Evolutionary conservation across 495 filamentous ascomycete genomes (phyloP), one percentile per base, ranked within the genome.

Genomic region (Aspergillus heteromorphus): DNA sequence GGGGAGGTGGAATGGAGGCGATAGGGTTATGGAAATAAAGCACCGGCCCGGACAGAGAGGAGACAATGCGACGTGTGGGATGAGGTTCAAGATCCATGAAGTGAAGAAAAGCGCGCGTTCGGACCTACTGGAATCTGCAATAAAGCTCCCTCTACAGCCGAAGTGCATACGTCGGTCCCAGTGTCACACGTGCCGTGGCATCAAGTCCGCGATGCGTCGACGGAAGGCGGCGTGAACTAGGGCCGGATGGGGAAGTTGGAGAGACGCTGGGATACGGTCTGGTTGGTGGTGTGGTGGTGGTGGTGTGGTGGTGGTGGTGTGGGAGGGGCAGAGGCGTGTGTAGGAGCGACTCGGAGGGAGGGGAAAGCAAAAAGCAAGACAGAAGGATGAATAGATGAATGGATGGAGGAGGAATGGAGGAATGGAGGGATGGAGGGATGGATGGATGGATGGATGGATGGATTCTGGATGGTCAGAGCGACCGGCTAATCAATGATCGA

Each of bases 401-500:
- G 29, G 47, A 16, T 31, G 17, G 27, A n/a, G n/a, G n/a, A n/a
- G n/a, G n/a, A n/a, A n/a, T n/a, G n/a, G n/a, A n/a, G n/a, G n/a
- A n/a, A 49, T 7, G n/a, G 47, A 34, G 14, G 36, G 47, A 19
- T 36, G 17, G 18, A 20, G 18, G 29, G 47, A 16, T 31, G 17
- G 27, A 49, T 7, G 17, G 27, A 49, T 7, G n/a, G 47, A 34
- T n/a, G 36, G 47, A 19, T 36, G 17, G 18, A 20, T 34, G 29
- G 47, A 16, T 31, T 45, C 25, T n/a, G 25, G 47, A 31, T 31
- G 40, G 40, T 10, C 19, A 53, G 17, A 50, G 45, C 36, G 54
- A 54, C 58, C 55, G 61, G 48, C 51, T 56, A 62, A 64, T 55
- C 57, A 59, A 40, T 54, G 60, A 55, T 49, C 47, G 59, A 36